Evolutionary conservation across 805 yeast species (phyloP).

Genomic region (Alloascoidea hylecoeti): DNA sequence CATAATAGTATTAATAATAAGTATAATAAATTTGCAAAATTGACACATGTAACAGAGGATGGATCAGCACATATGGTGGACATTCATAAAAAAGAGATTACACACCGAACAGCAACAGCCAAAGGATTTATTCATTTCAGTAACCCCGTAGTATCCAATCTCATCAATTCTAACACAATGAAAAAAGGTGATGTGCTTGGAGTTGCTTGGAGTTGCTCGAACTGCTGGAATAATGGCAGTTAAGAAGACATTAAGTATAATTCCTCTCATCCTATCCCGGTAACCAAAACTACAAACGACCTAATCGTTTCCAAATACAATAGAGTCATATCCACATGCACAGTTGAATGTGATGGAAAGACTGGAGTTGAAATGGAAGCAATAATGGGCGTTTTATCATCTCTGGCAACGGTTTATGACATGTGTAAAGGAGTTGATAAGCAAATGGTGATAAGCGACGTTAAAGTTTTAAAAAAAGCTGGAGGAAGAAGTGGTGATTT

Average conservation of each 20-base stretch:
- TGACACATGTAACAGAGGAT: conserved; percentile 24
- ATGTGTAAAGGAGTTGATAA: conserved; percentile 47
- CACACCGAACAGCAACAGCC: conserved; percentile 29
- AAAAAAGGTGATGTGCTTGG: conserved; percentile 40
- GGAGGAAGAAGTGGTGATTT: conserved; percentile 29
- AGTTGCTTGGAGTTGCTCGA: conserved; percentile 28
- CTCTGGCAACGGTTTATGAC: conserved; percentile 35
- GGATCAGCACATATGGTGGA: conserved; percentile 38
- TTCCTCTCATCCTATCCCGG: conserved; percentile 33
- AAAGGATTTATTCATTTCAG: conserved; percentile 27
- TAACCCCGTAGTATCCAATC: conserved; percentile 15
- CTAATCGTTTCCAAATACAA: too few relatives aligned
- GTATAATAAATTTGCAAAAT: too few relatives aligned
- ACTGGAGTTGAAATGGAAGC: conserved; percentile 53
- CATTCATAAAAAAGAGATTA: conserved; percentile 22
- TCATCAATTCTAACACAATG: conserved; percentile 21
- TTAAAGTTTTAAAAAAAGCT: conserved; percentile 23
- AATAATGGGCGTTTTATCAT: conserved; percentile 26
- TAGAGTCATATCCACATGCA: conserved; percentile 4
- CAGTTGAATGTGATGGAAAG: conserved; percentile 31
- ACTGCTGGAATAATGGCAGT: conserved; percentile 39
- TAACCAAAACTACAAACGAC: conserved; percentile 25
- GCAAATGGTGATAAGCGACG: conserved; percentile 23
- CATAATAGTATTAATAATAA: too few relatives aligned
- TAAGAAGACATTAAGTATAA: conserved; percentile 28